These are phyloP conservation scores for Antitrichia curtipendula DNA, from an alignment of 225 moss, liverwort and hornwort genomes.

Conservation along the genomic window DNA sequence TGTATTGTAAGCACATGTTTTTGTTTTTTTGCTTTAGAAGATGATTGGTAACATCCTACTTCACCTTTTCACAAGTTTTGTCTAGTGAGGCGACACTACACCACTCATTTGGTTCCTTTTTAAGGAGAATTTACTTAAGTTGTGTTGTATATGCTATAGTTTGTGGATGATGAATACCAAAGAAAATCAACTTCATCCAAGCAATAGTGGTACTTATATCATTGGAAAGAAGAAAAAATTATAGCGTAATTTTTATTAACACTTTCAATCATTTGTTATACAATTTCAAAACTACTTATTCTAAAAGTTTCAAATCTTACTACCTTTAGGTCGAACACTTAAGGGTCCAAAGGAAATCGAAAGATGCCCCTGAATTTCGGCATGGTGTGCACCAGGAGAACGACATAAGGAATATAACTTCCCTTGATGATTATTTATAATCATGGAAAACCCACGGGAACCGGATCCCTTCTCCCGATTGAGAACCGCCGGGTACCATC, in stretches of 20 bases:
- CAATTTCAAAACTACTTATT: background rate
- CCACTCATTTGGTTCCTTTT: background rate
- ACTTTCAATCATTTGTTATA: background rate
- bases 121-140: background rate
- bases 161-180: background rate
- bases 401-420: background rate
- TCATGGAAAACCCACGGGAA: background rate
- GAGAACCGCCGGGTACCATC: background rate
- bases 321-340: too few relatives aligned
- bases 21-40: background rate
- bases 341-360: background rate
- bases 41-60: background rate
- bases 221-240: background rate
- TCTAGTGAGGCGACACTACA: fast-evolving
- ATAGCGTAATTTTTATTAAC: too few relatives aligned
- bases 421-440: background rate
- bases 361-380: background rate
- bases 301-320: background rate
- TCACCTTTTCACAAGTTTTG: background rate
- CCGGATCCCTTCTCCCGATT: background rate
- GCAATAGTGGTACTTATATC: background rate
- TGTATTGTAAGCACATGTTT: background rate
- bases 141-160: background rate
- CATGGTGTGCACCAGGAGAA: background rate
- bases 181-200: background rate